Evolutionary conservation across 2,329 filamentous ascomycete species (phyloP), one percentile per base, ranked within the genome.

Genomic region (Blumeriella jaapii): DNA sequence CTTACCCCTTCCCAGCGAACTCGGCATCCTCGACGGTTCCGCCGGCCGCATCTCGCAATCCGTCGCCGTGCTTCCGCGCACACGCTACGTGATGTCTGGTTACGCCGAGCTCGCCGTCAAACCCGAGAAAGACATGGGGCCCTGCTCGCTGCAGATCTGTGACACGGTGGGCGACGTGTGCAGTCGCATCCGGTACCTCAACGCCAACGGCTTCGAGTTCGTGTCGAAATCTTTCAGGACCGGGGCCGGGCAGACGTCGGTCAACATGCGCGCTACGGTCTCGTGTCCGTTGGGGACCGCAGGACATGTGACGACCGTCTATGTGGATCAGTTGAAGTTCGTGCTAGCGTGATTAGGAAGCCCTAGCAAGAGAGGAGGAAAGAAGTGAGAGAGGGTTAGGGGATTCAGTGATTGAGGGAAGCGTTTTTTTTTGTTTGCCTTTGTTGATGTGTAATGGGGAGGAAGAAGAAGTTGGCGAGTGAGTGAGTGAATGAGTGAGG

Each of bases 281-380:
- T 8, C 7, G 2, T 39, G 36, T 9, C 36, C 36, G 3, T 11
- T 25, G 2, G 31, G 19, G 12, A 26, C 20, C 3, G 8, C 14
- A 3, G 36, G 31, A 8, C 1, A 26, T 15, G 16, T 30, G 15
- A 39, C 34, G 14, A 39, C 31, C 3, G 7, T 39, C 12, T 39
- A 34, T 22, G 5, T 39, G n/a, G 36, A 39, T 12, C 5, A 5
- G n/a, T 19, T 34, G 10, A 27, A 23, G 20, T 23, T 23, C 11
- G 20, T 23, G 6, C 20, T 11, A 23, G 20, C 6, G 20, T 23
- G 11, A 23, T 23, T n/a, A n/a, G n/a, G n/a, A n/a, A n/a, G n/a
- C n/a, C n/a, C n/a, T n/a, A n/a, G n/a, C n/a, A n/a, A n/a, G n/a
- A n/a, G n/a, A n/a, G n/a, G n/a, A n/a, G n/a, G n/a, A n/a, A n/a